Evolutionary conservation across 148 eudicot genomes (phyloP), one percentile per base, ranked within the genome.

Genomic region (Spergularia marina): DNA sequence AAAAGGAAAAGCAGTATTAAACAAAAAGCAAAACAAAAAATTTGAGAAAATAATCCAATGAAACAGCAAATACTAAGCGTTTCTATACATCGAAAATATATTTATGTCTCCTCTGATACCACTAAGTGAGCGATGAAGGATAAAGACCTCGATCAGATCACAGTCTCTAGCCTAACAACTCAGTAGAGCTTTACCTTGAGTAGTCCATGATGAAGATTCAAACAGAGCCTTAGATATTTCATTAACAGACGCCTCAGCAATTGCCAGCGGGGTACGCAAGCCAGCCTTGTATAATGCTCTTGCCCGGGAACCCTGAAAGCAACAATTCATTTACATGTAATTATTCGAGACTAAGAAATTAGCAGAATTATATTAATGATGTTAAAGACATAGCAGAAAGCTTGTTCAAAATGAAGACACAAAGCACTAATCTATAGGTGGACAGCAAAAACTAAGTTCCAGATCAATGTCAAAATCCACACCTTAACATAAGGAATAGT

Each of bases 261-360:
- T 89, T 76, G 94, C 96, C 80, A 82, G 89, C 78, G 94, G 90
- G n/a, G 96, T 90, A 71, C 99, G 97, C 77, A 95, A 64, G 74
- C 96, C 99, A 81, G 94, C 90, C 84, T 87, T 95, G 82, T 89
- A 95, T 41, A 95, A 85, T 59, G 96, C 96, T 82, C 99, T 88
- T 73, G 99, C 99, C 74, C 99, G 90, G 51, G 99, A 89, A 72
- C 97, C 99, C 99, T 95, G 79, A 52, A 80, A 18, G 59, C 41
- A 17, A 14, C 15, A 53, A 73, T 36, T 66, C 36, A 30, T 30
- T 30, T 30, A 30, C 34, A 30, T 12, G 25, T 30, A 25, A 44
- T 23, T 14, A 41, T 51, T 65, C 16, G 51, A 25, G 36, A 16
- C 62, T 14, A 34, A 47, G 2, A 53, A 41, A 10, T 76, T 14